Percentiles rank a stretch among this genome's conserved stretches.
Conservation (phyloP, 805 yeast species). For the Cyberlindnera suaveolens region DNA sequence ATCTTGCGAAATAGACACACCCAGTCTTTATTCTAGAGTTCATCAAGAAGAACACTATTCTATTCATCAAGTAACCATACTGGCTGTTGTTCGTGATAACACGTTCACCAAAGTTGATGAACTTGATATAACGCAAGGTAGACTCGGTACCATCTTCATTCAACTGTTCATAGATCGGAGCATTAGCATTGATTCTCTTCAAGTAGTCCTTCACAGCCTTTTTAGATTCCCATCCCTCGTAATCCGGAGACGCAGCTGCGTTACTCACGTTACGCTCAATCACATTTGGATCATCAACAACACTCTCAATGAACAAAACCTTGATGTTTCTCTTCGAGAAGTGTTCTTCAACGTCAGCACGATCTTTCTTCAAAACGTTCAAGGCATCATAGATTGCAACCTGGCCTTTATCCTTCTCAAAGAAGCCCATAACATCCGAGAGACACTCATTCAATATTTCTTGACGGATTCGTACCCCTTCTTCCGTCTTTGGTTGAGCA, state of each 20-base stretch:
- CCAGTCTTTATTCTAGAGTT: constrained; percentile 85
- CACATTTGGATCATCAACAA: constrained; percentile 66
- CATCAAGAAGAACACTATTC: constrained; percentile 88
- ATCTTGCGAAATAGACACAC: constrained; percentile 87
- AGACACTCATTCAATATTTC: constrained; percentile 58
- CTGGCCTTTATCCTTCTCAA: constrained; percentile 77
- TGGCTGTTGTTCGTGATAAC: constrained; percentile 74
- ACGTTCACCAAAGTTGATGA: constrained; percentile 85
- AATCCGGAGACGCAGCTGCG: constrained; percentile 86
- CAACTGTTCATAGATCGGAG: constrained; percentile 70
- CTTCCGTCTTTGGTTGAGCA: constrained; percentile 41
- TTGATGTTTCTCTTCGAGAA: constrained; percentile 60
- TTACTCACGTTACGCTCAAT: constrained; percentile 74
- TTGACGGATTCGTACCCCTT: constrained; percentile 48
- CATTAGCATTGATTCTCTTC: constrained; percentile 60
- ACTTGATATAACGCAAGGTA: constrained; percentile 69
- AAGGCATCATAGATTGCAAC: constrained; percentile 96
- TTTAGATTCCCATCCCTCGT: constrained; percentile 64
- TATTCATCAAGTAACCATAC: constrained; percentile 83
- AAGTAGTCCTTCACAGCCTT: constrained; percentile 75
- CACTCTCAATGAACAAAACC: constrained; percentile 81
- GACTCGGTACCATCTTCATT: constrained; percentile 36
- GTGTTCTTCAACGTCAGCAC: constrained; percentile 49
- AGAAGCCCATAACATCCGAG: constrained; percentile 63
- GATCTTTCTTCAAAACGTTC: constrained; percentile 67